Base-by-base conservation (phyloP, 2,329 filamentous ascomycete genomes). In the Aspergillus phoenicis region DNA sequence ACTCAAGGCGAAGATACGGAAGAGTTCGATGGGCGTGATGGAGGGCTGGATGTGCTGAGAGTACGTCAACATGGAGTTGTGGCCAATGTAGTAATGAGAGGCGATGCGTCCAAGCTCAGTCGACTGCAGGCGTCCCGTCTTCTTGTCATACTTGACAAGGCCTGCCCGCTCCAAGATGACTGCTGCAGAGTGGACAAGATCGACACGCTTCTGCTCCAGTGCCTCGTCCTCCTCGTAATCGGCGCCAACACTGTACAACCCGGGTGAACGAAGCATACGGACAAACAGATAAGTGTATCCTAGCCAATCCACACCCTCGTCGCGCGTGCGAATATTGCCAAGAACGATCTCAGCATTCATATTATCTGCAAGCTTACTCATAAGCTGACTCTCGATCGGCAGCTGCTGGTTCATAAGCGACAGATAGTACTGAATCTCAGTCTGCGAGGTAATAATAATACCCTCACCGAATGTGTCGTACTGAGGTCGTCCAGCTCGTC, bases 201-300 rank as follows among this genome's bases (percentile, higher is more conserved):
- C 95, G n/a, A 99, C 95, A 59, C 95, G 90, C 78, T 96, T 97
- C 76, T 99, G 96, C 75, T 98, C 94, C 38, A 99, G 80, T 2
- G 91, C 89, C 53, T 90, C 90, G 67, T 99, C 95, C 59, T 96
- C 89, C 70, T 96, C 93, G 69, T 98, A 99, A 70, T 99, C 96
- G 10, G 93, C 88, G 4, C 95, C 95, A 54, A 99, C 95, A 72
- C 95, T 94, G 75, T 99, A 99, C 11, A 99, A 81, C 0, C 92
- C 94, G 38, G 95, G 95, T 2, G 94, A 97, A 30, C 95, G 89
- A 64, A 99, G 85, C 95, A 99, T 99, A 53, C 95, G 91, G 58
- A 99, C 92, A 72, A 97, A 99, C 17, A 99, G 87, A 75, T 99
- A 99, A 0, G 94, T 97, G 77, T 99, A 99, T 11, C 95, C 94